Evolutionary conservation across 306 rosid species (phyloP).

Genomic region (barrel medic (Medicago truncatula)): MtrunA17r5.0-ANR NC_053046.1:12722501-12723000

Average conservation of each 20-base stretch:
- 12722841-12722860: constrained; percentile 27
- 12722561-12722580: too few species aligned
- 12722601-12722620: too few species aligned
- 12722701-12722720: background rate
- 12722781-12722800: constrained; percentile 44
- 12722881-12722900: constrained; percentile 37
- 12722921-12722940: background rate
- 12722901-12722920: constrained; percentile 24
- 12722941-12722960: constrained; percentile 2
- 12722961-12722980: background rate
- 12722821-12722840: constrained; percentile 40
- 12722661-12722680: background rate
- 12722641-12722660: background rate
- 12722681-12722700: background rate
- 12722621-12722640: background rate
- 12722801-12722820: constrained; percentile 7
- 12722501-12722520: too few species aligned
- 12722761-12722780: constrained; percentile 41
- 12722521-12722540: too few species aligned
- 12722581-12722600: too few species aligned
- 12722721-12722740: background rate
- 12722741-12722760: constrained; percentile 40
- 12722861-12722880: background rate
- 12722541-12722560: too few species aligned
- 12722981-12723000: background rate